Base-by-base conservation (phyloP, 2,329 filamentous ascomycete genomes). In the Canariomyces notabilis region DNA sequence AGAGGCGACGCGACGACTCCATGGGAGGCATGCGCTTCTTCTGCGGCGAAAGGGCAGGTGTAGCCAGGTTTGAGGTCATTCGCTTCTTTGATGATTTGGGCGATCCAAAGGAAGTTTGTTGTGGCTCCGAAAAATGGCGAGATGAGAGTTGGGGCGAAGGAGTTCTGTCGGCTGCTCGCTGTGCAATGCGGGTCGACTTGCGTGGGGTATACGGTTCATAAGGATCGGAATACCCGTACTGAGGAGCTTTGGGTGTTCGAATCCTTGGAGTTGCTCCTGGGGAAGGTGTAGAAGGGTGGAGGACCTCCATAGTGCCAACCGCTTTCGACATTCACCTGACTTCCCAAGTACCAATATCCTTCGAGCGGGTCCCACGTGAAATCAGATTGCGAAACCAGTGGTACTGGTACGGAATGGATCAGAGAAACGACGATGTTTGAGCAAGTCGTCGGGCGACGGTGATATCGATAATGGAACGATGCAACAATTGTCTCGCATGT, bases 141-240 rank as follows among this genome's bases (percentile, higher is more conserved):
- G 34, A 56, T 37, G 57, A 61, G 55, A 56, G 56, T 33, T 62
- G 59, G 21, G 80, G 77, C 4, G 77, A 80, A 18, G 80, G 78
- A 2, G 79, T 83, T 64, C 73, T 74, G 59, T 72, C 66, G 49
- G 67, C 58, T 37, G 67, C 59, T 54, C 73, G 72, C 57, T 81
- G 76, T 46, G 78, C 79, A 56, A 87, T 74, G 55, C 84, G 77
- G 49, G 77, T 75, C 4, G 82, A 85, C 59, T 85, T 84, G 63
- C 84, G 78, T 44, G 83, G 82, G 50, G 82, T 80, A 61, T 82
- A 89, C 36, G 85, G 85, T 59, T 87, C 77, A 73, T 83, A 89
- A 52, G 73, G 68, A 65, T 90, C 85, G 55, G 75, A 72, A 58
- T 74, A 80, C 31, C 85, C 85, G 60, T 81, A 76, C 49, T 76